Base-by-base conservation (phyloP, 768 basidiomycete genomes). In the Boletus reticuloceps region DNA sequence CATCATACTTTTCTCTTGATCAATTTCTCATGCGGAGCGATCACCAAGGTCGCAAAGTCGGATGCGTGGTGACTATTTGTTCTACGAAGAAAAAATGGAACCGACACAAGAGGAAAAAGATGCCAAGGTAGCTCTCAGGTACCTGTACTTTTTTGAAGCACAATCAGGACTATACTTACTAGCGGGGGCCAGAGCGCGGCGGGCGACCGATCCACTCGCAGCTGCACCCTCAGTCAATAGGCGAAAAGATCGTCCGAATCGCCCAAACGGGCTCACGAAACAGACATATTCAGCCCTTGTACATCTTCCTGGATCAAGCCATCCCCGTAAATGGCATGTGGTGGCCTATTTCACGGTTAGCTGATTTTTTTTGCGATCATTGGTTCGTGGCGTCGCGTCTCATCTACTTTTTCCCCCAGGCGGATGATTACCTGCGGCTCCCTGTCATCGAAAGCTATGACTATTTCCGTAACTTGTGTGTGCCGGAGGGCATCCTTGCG, bases 21-120 rank as follows among this genome's bases (percentile, higher is more conserved):
- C n/a, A 11, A 34, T 51, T 55, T 56, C 47, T 59, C 8, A 59
- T 25, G 31, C 31, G 12, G 25, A 37, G 16, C 20, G 54, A 14
- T 31, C 31, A 32, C 17, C 58, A 90, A 25, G 89, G 88, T 91
- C 89, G 1, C 89, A 91, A 67, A 91, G 89, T 69, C 75, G 89
- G 55, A 91, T 91, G 89, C 77, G 87, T 25, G 88, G 85, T 20
- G 89, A 88, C 66, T 91, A 89, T 65, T 74, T 91, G 16, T 91
- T 89, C 70, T 91, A 91, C 60, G 89, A 90, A 65, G 88, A 90
- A 68, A 90, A 90, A 64, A 84, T 89, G 47, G 88, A 88, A 61
- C 86, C 85, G 0, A 91, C 88, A 1, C 83, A 85, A 56, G 89
- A 89, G 64, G 89, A 89, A 67, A 82, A 84, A 58, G 86, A 89